phyloP scores from a whole-genome alignment of 140 eudicot genomes.

The Erigeron philadelphicus region DNA sequence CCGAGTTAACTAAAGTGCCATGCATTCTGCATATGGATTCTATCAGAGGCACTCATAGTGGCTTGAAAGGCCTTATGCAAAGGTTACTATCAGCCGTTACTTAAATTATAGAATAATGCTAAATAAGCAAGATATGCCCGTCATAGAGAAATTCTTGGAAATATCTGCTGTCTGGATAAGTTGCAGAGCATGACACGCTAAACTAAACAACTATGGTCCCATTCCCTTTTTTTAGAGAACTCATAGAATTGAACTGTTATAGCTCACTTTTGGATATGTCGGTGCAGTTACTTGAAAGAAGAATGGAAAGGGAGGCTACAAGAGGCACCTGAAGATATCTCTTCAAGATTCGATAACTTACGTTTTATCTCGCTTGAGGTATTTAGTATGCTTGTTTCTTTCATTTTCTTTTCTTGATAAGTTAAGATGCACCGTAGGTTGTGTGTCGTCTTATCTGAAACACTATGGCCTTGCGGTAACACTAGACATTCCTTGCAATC shows the following conservation, averaged over 20 bases:
- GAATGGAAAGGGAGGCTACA: constrained; percentile 88
- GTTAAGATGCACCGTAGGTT: no score
- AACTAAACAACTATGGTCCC: constrained; percentile 6
- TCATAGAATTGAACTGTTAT: constrained; percentile 2
- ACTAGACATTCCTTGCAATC: no score
- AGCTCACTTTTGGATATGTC: constrained; percentile 21
- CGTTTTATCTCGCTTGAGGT: constrained; percentile 89
- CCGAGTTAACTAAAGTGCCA: constrained; percentile 49
- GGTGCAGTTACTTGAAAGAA: constrained; percentile 73
- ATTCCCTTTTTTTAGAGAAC: background rate
- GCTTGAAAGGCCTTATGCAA: constrained; percentile 67
- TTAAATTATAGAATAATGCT: background rate
- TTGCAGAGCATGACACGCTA: constrained; percentile 8
- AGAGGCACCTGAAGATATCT: constrained; percentile 53
- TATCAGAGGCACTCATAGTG: constrained; percentile 71
- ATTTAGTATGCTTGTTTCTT: background rate
- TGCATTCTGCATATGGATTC: constrained; percentile 98
- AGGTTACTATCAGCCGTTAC: constrained; percentile 38
- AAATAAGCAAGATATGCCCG: background rate
- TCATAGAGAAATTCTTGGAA: background rate
- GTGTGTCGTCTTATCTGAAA: no score
- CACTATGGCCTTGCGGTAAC: no score
- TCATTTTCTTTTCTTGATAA: no score
- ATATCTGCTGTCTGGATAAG: background rate
- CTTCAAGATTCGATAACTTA: constrained; percentile 53